Evolutionary conservation across 2,329 filamentous ascomycete species (phyloP).

Genomic region (Xylaria polymorpha): DNA sequence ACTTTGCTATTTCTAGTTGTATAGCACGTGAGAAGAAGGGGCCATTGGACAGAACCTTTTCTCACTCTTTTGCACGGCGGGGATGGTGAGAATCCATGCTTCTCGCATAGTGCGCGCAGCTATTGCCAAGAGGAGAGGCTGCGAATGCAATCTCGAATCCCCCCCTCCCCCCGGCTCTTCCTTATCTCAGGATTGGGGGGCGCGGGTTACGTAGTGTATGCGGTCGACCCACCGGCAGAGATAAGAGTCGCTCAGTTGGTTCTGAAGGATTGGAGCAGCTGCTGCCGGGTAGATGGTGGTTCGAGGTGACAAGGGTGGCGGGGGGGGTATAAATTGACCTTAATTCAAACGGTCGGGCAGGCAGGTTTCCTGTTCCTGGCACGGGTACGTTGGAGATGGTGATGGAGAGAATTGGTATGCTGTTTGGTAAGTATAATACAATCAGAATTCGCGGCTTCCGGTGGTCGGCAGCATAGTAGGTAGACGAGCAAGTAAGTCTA

Average conservation of each 20-base stretch:
- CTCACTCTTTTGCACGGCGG: neutral
- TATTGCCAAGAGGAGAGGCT: constrained; percentile 20
- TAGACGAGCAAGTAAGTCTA: neutral
- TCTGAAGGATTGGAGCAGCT: constrained; percentile 9
- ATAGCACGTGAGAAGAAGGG: neutral
- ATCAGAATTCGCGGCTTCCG: neutral
- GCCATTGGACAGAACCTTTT: neutral
- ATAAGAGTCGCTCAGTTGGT: constrained; percentile 31
- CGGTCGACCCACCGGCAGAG: constrained; percentile 33
- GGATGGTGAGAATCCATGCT: neutral
- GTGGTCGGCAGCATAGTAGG: neutral
- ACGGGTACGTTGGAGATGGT: too few species aligned
- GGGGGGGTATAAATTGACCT: constrained; percentile 12
- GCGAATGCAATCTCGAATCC: constrained; percentile 13
- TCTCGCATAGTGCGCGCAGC: neutral
- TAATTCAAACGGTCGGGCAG: neutral
- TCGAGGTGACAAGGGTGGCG: constrained; percentile 7
- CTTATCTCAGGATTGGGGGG: constrained; percentile 33
- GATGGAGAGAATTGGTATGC: neutral
- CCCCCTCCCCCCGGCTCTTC: neutral
- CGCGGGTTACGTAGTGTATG: constrained; percentile 10
- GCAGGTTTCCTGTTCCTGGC: neutral
- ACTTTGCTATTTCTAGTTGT: neutral
- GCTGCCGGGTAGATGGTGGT: constrained; percentile 4
- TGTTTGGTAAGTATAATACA: neutral